Base-by-base conservation (phyloP, 805 yeast species). In the Barnettozyma salicaria region DNA sequence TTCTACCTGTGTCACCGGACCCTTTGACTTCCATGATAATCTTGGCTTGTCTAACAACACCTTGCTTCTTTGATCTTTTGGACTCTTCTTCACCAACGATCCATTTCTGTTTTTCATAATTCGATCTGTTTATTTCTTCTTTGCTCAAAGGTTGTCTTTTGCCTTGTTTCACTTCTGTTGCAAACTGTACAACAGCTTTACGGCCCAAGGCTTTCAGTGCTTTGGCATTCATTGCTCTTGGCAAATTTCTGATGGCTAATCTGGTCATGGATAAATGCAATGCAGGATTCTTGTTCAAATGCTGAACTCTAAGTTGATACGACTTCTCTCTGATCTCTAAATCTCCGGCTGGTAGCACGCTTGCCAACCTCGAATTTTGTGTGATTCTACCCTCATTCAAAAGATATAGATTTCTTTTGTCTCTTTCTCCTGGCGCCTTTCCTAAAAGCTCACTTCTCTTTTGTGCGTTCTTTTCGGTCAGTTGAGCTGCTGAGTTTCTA, bases 331-430 rank as follows among this genome's bases (percentile, higher is more conserved):
- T 76, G 33, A 90, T 63, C 52, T 84, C 94, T 67, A 88, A 60
- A 52, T 92, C 98, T 17, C 86, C 64, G 30, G 72, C 68, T 4
- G 87, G 61, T 36, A 92, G 63, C 19, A 72, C 58, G 39, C 74
- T 67, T 2, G 96, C 95, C 37, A 92, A 68, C 51, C 81, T 82
- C 7, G 96, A 85, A 40, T 76, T 78, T 35, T 79, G 72, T 4
- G 88, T 75, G 45, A 92, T 83, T 51, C 96, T 76, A 54, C 98
- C 98, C 68, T 92, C 98, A 61, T 92, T 89, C 53, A 92, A 67
- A 56, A 92, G 65, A 60, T 78, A 92, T 49, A 89, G 59, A 51
- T 84, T 85, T 62, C 98, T 79, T 59, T 70, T 84, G 58, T 92
- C 98, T 51, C 73, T 78, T 51, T 78, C 86, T 36, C 76, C 76